These are phyloP conservation scores for Diospyros kaki DNA, from an alignment of 148 eudicot species.

Conservation along the genomic window DNA sequence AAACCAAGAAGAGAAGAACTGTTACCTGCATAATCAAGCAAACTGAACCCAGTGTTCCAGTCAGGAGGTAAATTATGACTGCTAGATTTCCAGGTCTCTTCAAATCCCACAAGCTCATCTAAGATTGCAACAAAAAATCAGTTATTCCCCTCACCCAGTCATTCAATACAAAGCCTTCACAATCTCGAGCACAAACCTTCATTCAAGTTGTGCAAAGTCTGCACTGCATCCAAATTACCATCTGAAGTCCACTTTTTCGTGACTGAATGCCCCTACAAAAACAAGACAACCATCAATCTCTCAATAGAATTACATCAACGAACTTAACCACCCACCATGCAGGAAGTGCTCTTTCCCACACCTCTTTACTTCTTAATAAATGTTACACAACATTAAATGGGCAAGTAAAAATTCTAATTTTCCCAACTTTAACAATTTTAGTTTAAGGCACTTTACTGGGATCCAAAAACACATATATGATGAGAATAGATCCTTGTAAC, in stretches of 20 bases:
- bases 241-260: constrained; percentile 32
- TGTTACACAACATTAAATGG: not conserved
- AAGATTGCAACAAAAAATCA: not conserved
- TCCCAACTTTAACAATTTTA: not conserved
- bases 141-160: not conserved
- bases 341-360: not conserved
- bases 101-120: constrained; percentile 46
- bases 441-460: not conserved
- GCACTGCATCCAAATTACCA: constrained; percentile 42
- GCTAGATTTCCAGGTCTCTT: constrained; percentile 38
- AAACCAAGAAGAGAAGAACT: not conserved
- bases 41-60: constrained; percentile 34
- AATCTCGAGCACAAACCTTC: constrained; percentile 32
- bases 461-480: not conserved
- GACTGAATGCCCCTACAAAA: constrained; percentile 43
- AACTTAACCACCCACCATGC: not conserved
- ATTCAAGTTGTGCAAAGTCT: constrained; percentile 48
- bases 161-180: constrained; percentile 5
- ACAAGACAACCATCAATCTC: not conserved
- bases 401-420: not conserved
- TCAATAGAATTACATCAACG: not conserved
- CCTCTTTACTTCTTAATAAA: not conserved
- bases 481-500: not conserved
- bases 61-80: constrained; percentile 32
- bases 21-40: constrained; percentile 36